Evolutionary conservation across 345 rosid genomes (phyloP).

Genomic region (Cardamine chenopodiifolia): DNA sequence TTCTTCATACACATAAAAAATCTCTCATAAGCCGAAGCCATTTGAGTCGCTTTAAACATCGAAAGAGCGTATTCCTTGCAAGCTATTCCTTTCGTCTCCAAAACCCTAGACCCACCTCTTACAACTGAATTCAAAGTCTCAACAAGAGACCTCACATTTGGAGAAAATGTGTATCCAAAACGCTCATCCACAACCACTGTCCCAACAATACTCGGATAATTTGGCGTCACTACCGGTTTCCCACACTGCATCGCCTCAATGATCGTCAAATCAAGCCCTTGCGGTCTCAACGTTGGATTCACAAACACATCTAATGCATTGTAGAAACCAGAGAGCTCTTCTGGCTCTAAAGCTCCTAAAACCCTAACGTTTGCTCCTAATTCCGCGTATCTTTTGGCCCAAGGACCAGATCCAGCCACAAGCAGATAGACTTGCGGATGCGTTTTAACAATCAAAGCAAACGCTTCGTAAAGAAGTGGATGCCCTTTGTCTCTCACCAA

Average conservation of each 20-base stretch:
- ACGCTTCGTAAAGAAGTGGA: constrained; percentile 63
- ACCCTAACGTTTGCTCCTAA: constrained; percentile 60
- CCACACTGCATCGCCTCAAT: constrained; percentile 81
- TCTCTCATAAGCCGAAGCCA: constrained; percentile 79
- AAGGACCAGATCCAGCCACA: constrained; percentile 80
- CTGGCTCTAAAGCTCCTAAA: constrained; percentile 58
- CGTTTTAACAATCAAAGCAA: constrained; percentile 44
- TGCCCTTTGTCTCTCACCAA: constrained; percentile 82
- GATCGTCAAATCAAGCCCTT: constrained; percentile 69
- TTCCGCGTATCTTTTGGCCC: constrained; percentile 63
- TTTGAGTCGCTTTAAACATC: constrained; percentile 65
- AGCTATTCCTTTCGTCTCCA: constrained; percentile 56
- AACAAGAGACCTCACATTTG: constrained; percentile 63
- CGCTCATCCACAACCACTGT: constrained; percentile 57
- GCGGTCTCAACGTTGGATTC: constrained; percentile 72
- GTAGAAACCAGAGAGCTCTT: constrained; percentile 59
- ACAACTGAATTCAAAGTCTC: constrained; percentile 57
- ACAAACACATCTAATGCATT: constrained; percentile 71
- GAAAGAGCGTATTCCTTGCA: constrained; percentile 52
- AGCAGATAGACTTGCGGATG: constrained; percentile 51
- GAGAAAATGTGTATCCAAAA: constrained; percentile 67
- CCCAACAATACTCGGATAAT: constrained; percentile 72
- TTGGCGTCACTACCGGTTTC: constrained; percentile 66
- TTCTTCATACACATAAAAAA: constrained; percentile 80
- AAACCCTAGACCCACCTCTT: constrained; percentile 51